phyloP scores from a whole-genome alignment of 2,329 filamentous ascomycete species.

The Aspergillus chevalieri region DNA sequence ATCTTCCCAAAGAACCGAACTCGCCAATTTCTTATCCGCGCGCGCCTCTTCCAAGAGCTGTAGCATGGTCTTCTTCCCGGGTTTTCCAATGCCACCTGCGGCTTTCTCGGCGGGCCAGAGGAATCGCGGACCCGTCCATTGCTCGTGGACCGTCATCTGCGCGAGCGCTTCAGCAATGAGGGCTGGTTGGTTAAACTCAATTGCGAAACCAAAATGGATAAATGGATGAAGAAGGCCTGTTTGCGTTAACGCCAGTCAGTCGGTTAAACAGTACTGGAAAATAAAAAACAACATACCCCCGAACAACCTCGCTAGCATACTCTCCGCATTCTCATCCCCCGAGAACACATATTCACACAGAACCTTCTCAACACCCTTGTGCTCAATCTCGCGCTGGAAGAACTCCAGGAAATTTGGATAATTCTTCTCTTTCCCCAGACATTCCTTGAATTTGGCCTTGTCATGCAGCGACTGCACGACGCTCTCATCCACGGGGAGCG shows the following conservation, averaged over 20 bases:
- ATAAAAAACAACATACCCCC: conserved; percentile 43
- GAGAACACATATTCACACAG: conserved; percentile 65
- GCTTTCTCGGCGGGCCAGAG: conserved; percentile 40
- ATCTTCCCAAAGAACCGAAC: conserved; percentile 49
- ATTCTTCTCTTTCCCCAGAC: conserved; percentile 57
- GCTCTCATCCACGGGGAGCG: conserved; percentile 41
- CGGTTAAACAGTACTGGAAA: conserved; percentile 1
- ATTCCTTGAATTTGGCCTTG: conserved; percentile 50
- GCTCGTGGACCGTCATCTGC: conserved; percentile 64
- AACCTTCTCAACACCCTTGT: conserved; percentile 55
- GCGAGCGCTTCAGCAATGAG: conserved; percentile 76
- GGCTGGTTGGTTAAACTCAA: conserved; percentile 76
- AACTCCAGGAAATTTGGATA: conserved; percentile 72
- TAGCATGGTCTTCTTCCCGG: conserved; percentile 41
- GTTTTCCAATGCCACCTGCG: conserved; percentile 25
- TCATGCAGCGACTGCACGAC: conserved; percentile 54
- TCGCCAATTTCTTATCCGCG: conserved; percentile 51
- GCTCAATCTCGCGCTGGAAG: conserved; percentile 67
- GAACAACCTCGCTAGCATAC: conserved; percentile 63
- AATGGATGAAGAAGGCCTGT: conserved; percentile 68
- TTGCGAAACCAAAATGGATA: conserved; percentile 77
- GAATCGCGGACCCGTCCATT: conserved; percentile 47
- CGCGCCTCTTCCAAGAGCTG: conserved; percentile 58
- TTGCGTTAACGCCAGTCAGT: not conserved
- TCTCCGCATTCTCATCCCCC: conserved; percentile 58